Evolutionary conservation across 2,329 filamentous ascomycete species (phyloP).

Genomic region (Chrysoporthe austroafricana): DNA sequence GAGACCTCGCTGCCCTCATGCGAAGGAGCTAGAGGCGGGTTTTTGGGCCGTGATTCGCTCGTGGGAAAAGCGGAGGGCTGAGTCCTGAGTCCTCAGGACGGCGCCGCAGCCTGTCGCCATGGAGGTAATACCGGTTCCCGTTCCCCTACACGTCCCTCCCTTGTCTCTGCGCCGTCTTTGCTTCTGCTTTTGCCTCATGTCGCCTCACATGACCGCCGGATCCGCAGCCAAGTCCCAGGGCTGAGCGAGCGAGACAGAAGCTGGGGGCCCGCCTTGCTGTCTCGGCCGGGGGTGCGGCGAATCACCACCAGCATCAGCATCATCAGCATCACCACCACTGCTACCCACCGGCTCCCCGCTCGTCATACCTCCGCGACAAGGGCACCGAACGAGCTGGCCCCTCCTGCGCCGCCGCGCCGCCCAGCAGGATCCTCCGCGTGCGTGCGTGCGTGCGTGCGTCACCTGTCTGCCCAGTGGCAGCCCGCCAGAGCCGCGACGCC

Average conservation of each 20-base stretch:
- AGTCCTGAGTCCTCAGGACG: slow-evolving; percentile 5
- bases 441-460: background rate
- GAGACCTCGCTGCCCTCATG: slow-evolving; percentile 7
- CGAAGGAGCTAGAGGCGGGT: background rate
- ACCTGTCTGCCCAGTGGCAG: slow-evolving; percentile 24
- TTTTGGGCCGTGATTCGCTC: slow-evolving; percentile 16
- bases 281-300: slow-evolving; percentile 23
- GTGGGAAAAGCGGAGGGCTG: slow-evolving; percentile 13
- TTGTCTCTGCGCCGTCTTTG: background rate
- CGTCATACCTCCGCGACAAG: slow-evolving; percentile 23
- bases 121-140: slow-evolving; percentile 22
- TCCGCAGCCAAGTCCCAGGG: slow-evolving; percentile 1
- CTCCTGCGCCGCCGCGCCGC: slow-evolving; percentile 20
- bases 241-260: background rate
- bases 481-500: background rate
- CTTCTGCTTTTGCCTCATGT: slow-evolving; percentile 8
- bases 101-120: slow-evolving; percentile 12
- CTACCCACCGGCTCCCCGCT: slow-evolving; percentile 22
- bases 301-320: slow-evolving; percentile 14
- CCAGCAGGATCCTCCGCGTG: slow-evolving; percentile 13
- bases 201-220: background rate
- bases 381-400: background rate
- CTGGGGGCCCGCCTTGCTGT: slow-evolving; percentile 3
- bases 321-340: slow-evolving; percentile 6
- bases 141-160: background rate